phyloP scores from a whole-genome alignment of 768 basidiomycete species.

The Leccinum aurantiacum region DNA sequence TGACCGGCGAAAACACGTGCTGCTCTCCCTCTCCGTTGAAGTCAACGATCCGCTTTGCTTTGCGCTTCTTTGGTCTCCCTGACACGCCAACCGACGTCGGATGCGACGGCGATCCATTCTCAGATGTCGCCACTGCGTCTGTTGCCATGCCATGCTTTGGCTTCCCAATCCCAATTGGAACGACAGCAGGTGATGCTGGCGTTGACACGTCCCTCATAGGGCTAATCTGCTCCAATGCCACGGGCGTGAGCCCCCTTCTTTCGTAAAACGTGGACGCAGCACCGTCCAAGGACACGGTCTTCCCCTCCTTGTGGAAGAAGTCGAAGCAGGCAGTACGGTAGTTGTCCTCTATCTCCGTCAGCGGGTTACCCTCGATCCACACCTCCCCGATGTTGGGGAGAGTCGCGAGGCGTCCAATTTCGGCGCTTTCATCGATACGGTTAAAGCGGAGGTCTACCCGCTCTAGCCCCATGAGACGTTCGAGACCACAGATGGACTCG shows the following conservation, averaged over 20 bases:
- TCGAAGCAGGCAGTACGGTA: conserved; percentile 81
- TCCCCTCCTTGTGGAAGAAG: conserved; percentile 84
- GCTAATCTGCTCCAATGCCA: conserved; percentile 52
- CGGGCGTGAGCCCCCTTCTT: conserved; percentile 52
- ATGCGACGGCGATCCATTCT: conserved; percentile 33
- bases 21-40: conserved; percentile 51
- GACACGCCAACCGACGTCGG: conserved; percentile 45
- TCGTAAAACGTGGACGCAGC: conserved; percentile 69
- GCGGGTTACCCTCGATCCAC: conserved; percentile 84
- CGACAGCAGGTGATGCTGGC: conserved; percentile 58
- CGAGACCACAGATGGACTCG: conserved; percentile 93
- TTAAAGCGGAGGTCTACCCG: conserved; percentile 84
- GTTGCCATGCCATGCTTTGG: conserved; percentile 20
- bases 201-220: conserved; percentile 48
- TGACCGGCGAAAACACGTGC: conserved; percentile 34
- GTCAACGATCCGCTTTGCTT: conserved; percentile 76
- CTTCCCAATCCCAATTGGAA: conserved; percentile 49
- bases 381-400: conserved; percentile 80
- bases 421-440: conserved; percentile 75
- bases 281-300: conserved; percentile 75
- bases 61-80: conserved; percentile 54
- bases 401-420: conserved; percentile 78
- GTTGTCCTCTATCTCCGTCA: conserved; percentile 64
- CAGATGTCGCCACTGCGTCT: conserved; percentile 21
- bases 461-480: conserved; percentile 82